A percentile compares a stretch with the other conserved stretches of the same genome.
Evolutionary conservation across 192 early-diverging fungal species (phyloP).

Genomic region (Coemansia sp.): DNA sequence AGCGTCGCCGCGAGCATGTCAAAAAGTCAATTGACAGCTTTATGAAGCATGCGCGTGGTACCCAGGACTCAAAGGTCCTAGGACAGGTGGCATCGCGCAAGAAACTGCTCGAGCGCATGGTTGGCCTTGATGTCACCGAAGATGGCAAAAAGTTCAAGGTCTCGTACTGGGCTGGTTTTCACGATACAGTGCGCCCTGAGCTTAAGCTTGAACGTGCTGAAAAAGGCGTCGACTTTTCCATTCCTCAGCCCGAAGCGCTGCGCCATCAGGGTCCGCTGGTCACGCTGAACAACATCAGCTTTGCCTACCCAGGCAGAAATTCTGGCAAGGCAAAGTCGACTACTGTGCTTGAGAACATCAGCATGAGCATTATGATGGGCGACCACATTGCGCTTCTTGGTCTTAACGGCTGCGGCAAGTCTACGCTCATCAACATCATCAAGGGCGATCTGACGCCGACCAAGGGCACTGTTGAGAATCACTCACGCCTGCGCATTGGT

Average conservation of each 20-base stretch:
- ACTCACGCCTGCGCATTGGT: conserved; percentile 67
- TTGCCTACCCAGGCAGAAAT: conserved; percentile 18
- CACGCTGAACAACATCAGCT: conserved; percentile 58
- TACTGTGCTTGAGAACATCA: conserved; percentile 62
- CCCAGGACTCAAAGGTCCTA: conserved; percentile 81
- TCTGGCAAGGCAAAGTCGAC: conserved; percentile 8
- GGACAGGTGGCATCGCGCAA: conserved; percentile 71
- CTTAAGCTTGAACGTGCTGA: conserved; percentile 60
- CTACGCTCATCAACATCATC: conserved; percentile 79
- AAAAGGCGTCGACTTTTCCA: conserved; percentile 57
- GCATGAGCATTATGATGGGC: conserved; percentile 65
- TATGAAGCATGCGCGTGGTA: conserved; percentile 65
- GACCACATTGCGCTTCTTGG: conserved; percentile 76
- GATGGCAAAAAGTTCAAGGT: conserved; percentile 69
- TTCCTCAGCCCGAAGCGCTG: conserved; percentile 67
- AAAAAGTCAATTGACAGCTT: conserved; percentile 79
- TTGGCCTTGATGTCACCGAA: conserved; percentile 63
- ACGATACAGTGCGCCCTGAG: conserved; percentile 53
- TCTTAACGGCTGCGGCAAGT: conserved; percentile 77
- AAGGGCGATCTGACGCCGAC: conserved; percentile 61
- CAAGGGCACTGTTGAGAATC: conserved; percentile 60
- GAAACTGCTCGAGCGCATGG: conserved; percentile 68
- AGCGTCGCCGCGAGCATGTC: conserved; percentile 71
- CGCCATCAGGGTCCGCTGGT: conserved; percentile 67
- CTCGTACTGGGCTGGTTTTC: conserved; percentile 58